Conservation (phyloP, 345 rosid species). For the Gossypium sturtianum region DNA sequence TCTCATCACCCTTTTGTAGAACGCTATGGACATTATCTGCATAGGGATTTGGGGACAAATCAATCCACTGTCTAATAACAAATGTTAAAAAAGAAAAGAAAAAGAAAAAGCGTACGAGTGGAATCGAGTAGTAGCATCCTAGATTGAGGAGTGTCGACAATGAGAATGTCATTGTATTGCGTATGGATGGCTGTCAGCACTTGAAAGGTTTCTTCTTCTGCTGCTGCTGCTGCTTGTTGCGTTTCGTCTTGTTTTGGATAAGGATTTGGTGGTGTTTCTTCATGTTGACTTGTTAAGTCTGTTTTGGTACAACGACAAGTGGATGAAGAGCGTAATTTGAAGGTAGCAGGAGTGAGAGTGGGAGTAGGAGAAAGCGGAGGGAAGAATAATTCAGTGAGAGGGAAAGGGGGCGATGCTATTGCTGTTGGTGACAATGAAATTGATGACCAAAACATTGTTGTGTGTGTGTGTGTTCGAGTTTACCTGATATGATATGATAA, state of each 20-base stretch:
- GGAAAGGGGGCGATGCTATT: background rate
- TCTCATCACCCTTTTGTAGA: conserved; percentile 46
- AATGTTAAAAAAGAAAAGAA: background rate
- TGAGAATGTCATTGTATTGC: conserved; percentile 61
- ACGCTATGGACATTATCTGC: conserved; percentile 82
- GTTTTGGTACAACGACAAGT: background rate
- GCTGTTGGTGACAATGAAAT: background rate
- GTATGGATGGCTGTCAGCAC: conserved; percentile 53
- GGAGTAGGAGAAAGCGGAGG: background rate
- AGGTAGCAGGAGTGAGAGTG: background rate
- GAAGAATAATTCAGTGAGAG: background rate
- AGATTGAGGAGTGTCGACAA: conserved; percentile 54
- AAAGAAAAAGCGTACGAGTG: conserved; percentile 34
- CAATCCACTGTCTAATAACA: background rate
- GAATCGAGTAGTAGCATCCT: conserved; percentile 79
- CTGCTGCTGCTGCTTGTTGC: background rate
- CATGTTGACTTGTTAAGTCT: background rate
- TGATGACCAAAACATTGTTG: background rate
- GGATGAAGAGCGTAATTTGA: background rate
- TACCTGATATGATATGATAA: background rate
- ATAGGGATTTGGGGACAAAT: background rate
- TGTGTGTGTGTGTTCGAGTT: background rate
- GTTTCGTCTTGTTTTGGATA: background rate
- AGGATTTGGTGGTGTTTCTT: background rate
- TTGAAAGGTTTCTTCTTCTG: conserved; percentile 37